Evolutionary conservation across 1,284 basidiomycete species (phyloP), one percentile per base, ranked within the genome.

Genomic region (Rhodotorula sp.): DNA sequence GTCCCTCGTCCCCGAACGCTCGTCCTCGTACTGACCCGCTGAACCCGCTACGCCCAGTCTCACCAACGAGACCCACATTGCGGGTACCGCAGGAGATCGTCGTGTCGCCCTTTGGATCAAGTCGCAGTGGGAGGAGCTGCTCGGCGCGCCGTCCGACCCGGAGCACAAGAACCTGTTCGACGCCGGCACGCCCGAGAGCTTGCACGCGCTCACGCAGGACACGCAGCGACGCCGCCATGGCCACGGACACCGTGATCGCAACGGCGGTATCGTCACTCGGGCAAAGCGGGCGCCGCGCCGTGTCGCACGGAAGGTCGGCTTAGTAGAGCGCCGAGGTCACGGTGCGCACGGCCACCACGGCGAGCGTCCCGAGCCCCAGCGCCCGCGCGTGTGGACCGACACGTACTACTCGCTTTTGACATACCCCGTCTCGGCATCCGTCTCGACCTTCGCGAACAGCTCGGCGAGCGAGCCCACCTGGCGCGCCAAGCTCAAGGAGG

Each of bases 321-420:
- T n/a, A 14, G 25, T 55, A n/a, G 49, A 50, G 21, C 53, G 53
- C 27, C n/a, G 27, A 7, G 25, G 25, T 55, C 27, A 60, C 45
- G 25, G 21, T 7, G 21, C 52, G 41, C 49, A 46, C 44, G 23
- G 14, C 41, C 14, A 45, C 7, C 50, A 52, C 49, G 25, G 14
- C 27, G 10, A 34, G 48, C 17, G 41, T 4, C 41, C 8, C 19
- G 19, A 52, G 10, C 25, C 17, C 46, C 4, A 12, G 3, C 41
- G n/a, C 25, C 88, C 90, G 0, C 83, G 83, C 12, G 90, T 90
- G 25, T 92, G 91, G 91, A 88, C 92, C 71, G 89, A 91, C 77
- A 84, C 85, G 58, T 94, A 94, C 81, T 93, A 89, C 80, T 92
- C 93, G 17, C 68, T 77, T 45, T 71, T 79, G 41, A 79, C 76